These are phyloP conservation scores for Clonostachys solani DNA, from an alignment of 2,329 filamentous ascomycete species.

Conservation along the genomic window DNA sequence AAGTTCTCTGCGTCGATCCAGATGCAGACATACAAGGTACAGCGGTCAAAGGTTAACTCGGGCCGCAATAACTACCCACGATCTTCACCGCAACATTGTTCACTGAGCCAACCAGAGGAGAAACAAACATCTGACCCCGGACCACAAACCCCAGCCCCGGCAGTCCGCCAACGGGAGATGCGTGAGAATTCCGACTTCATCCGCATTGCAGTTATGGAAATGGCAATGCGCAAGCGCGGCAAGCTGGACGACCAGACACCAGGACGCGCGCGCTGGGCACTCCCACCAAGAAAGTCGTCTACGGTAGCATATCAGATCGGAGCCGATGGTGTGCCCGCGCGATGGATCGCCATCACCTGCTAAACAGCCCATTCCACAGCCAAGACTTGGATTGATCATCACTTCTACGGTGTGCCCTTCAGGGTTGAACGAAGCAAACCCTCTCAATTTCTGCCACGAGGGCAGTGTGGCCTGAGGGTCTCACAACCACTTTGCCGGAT, in stretches of 20 bases:
- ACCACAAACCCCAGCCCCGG: slow-evolving; percentile 21
- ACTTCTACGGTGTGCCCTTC: no score
- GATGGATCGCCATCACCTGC: slow-evolving; percentile 3
- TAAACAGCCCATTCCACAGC: not conserved
- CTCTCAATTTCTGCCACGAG: no score
- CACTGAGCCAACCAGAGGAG: slow-evolving; percentile 17
- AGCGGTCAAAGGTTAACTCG: slow-evolving; percentile 36
- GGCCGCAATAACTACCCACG: slow-evolving; percentile 6
- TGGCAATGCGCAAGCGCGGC: slow-evolving; percentile 64
- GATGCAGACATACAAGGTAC: slow-evolving; percentile 67
- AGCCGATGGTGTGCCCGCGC: slow-evolving; percentile 3
- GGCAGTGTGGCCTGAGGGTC: no score
- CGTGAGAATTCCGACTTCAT: slow-evolving; percentile 69
- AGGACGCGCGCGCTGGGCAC: slow-evolving; percentile 63
- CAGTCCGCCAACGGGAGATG: slow-evolving; percentile 60
- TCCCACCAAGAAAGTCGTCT: slow-evolving; percentile 54
- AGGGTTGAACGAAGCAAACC: no score
- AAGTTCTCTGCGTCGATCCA: slow-evolving; percentile 64
- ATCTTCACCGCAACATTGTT: slow-evolving; percentile 2
- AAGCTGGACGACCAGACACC: slow-evolving; percentile 63
- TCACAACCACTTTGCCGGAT: no score
- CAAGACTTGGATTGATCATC: no score
- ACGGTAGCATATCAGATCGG: slow-evolving; percentile 4
- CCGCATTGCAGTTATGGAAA: slow-evolving; percentile 67
- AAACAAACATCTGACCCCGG: slow-evolving; percentile 23